Conservation (phyloP, 1,284 basidiomycete genomes). For the Trametes pubescens region DNA sequence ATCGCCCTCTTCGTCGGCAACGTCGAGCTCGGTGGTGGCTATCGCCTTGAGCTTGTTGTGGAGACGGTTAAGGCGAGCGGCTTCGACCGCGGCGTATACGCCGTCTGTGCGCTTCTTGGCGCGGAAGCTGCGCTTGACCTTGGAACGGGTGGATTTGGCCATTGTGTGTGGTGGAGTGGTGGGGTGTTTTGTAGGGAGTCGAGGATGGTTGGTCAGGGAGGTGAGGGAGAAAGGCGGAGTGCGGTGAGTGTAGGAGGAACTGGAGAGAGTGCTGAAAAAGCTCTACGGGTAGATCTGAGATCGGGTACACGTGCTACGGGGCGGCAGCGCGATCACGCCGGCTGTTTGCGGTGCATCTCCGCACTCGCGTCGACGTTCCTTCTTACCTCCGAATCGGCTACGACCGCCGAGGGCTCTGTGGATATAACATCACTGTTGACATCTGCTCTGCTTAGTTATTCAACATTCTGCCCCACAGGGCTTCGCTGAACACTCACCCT, state of each 20-base stretch:
- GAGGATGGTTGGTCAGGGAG: conserved; percentile 2
- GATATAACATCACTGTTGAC: too few species aligned
- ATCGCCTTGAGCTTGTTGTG: conserved; percentile 71
- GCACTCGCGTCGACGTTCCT: conserved; percentile 1
- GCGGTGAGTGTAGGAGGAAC: background rate
- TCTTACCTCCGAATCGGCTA: too few species aligned
- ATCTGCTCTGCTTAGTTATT: too few species aligned
- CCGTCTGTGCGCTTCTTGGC: conserved; percentile 86
- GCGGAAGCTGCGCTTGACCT: conserved; percentile 86
- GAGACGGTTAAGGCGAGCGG: conserved; percentile 84
- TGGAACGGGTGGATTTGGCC: conserved; percentile 94
- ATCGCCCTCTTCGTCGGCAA: conserved; percentile 46
- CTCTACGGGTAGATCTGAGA: conserved; percentile 27
- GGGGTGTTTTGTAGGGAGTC: conserved; percentile 1
- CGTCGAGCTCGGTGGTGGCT: conserved; percentile 45
- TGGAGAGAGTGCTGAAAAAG: conserved; percentile 27
- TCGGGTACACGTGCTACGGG: conserved; percentile 25
- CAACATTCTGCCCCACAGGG: too few species aligned
- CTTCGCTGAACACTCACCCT: too few species aligned
- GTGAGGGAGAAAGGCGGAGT: conserved; percentile 8
- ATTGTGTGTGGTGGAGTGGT: conserved; percentile 52
- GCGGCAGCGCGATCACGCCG: conserved; percentile 18
- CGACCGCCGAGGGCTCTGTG: too few species aligned
- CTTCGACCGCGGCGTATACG: conserved; percentile 86
- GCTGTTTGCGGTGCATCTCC: conserved; percentile 2